Evolutionary conservation across 768 basidiomycete species (phyloP).

Genomic region (Rhodosporidiobolus sp.): DNA sequence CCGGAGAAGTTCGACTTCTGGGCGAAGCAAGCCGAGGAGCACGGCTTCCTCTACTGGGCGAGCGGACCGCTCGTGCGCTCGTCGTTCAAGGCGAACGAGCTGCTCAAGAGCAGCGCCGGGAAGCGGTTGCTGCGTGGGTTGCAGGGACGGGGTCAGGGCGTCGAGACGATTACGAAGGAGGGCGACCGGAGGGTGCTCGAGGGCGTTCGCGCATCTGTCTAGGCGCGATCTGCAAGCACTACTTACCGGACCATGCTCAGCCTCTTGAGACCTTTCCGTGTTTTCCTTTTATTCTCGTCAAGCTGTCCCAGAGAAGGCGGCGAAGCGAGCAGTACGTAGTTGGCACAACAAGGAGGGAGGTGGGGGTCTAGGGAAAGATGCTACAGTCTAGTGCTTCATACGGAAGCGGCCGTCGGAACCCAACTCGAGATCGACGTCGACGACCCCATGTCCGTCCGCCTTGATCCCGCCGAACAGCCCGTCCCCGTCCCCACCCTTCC

Average conservation of each 20-base stretch:
- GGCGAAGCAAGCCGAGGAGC: constrained; percentile 81
- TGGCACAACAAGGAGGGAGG: constrained; percentile 5
- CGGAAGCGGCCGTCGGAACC: constrained; percentile 25
- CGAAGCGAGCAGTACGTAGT: too few species aligned
- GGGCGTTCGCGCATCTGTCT: constrained; percentile 18
- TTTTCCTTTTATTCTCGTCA: too few species aligned
- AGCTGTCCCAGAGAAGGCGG: too few species aligned
- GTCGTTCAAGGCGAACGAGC: constrained; percentile 79
- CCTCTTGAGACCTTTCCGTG: too few species aligned
- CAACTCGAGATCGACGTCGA: constrained; percentile 21
- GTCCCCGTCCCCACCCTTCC: neutral
- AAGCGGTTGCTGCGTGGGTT: constrained; percentile 34
- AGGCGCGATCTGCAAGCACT: too few species aligned
- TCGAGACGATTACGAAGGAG: constrained; percentile 32
- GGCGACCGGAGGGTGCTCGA: constrained; percentile 25
- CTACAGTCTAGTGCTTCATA: neutral
- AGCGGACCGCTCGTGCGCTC: constrained; percentile 93
- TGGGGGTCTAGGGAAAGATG: neutral
- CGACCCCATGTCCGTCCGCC: constrained; percentile 11
- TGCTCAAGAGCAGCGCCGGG: constrained; percentile 42
- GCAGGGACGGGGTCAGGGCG: constrained; percentile 14
- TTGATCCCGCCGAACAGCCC: neutral
- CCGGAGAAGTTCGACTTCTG: constrained; percentile 89
- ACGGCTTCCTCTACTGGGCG: constrained; percentile 96
- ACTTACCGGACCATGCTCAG: too few species aligned